Base-by-base conservation (phyloP, 495 filamentous ascomycete genomes). In the Neurospora tetraspora region DNA sequence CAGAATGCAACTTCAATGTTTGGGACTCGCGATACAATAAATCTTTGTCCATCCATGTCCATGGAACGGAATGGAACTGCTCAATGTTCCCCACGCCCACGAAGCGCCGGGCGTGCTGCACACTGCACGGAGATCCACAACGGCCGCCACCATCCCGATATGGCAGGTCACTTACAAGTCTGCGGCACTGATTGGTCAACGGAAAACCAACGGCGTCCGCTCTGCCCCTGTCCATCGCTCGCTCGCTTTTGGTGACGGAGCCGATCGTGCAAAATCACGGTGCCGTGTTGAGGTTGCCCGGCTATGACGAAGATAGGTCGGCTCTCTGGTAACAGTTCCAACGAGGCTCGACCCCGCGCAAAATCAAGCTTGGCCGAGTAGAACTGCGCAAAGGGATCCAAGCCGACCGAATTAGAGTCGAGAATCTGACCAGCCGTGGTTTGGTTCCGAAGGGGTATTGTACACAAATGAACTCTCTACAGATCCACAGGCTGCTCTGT, bases 101-200 rank as follows among this genome's bases (percentile, higher is more conserved):
- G 31, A 34, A 65, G 27, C 53, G 53, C 27, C 27, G 53, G 53
- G 53, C 14, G 5, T 65, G 53, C 53, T 65, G 53, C 53, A 65
- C 53, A 65, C 53, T 65, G 53, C 23, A 23, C 47, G 53, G 53
- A 16, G 53, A 34, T 65, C 53, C 53, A 65, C 53, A 65, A 34
- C 53, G 27, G 53, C 53, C 27, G 53, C 53, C 53, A 65, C 47
- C 43, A 70, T 75, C 70, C 70, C 70, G 70, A 47, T 53, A 31
- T 38, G 74, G 68, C 39, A 71, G 69, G 74, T 75, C 37, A 45
- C 27, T 72, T 38, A 43, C 20, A 34, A 12, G 16, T 43, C 53
- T 40, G 16, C 11, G 27, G 18, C 47, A 69, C 23, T 72, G 71
- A 72, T 72, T 72, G 71, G 71, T 23, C 71, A 20, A 20, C 34